A percentile compares a stretch with the other conserved stretches of the same genome.
These are phyloP conservation scores for Fusarium annulatum DNA, from an alignment of 2,329 filamentous ascomycete species.

Conservation along the genomic window DNA sequence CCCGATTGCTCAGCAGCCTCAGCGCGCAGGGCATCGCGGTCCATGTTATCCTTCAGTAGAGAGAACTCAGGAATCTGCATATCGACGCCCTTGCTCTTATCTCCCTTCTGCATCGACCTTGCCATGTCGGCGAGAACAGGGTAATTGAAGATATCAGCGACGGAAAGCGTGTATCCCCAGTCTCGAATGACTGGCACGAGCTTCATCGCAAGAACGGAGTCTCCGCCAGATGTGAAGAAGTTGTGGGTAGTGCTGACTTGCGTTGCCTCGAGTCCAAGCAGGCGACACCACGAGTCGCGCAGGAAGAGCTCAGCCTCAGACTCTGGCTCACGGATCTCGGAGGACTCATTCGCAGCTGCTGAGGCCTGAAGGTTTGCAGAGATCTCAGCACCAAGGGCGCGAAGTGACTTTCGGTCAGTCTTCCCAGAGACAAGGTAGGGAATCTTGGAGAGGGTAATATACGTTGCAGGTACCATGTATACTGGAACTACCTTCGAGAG, in stretches of 20 bases:
- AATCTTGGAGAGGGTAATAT: constrained; percentile 39
- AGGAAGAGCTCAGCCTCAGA: constrained; percentile 42
- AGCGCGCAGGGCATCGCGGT: constrained; percentile 45
- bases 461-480: constrained; percentile 41
- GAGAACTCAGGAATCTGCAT: constrained; percentile 52
- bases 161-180: constrained; percentile 54
- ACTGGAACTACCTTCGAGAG: constrained; percentile 37
- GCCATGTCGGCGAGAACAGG: constrained; percentile 60
- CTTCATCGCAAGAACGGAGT: constrained; percentile 63
- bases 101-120: constrained; percentile 40
- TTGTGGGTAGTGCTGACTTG: constrained; percentile 52
- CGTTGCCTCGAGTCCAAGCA: constrained; percentile 50
- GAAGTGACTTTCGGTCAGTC: constrained; percentile 40
- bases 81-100: constrained; percentile 26
- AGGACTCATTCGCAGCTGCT: not conserved
- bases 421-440: constrained; percentile 43
- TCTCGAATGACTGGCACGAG: constrained; percentile 57
- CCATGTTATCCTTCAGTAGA: constrained; percentile 49
- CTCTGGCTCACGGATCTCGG: constrained; percentile 24
- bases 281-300: constrained; percentile 51
- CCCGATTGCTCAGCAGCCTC: constrained; percentile 49
- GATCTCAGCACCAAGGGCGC: constrained; percentile 37
- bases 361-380: constrained; percentile 33
- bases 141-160: constrained; percentile 58
- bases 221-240: constrained; percentile 61